phyloP scores from a whole-genome alignment of 208 protist species.

The Trichomonas vaginalis region DNA sequence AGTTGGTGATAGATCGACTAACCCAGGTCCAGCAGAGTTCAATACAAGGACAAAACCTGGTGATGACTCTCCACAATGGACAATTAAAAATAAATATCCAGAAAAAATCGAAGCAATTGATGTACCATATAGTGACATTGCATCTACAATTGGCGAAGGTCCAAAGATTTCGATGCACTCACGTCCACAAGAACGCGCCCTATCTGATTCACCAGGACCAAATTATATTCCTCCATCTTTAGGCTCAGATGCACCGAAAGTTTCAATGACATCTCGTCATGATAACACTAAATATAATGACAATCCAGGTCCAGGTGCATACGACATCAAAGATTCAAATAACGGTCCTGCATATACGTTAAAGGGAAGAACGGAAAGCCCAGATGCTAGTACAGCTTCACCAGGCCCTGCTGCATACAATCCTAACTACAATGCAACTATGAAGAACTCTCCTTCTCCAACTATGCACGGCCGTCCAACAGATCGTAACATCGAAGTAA shows the following conservation, averaged over 20 bases:
- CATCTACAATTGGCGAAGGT: not conserved
- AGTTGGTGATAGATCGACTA: not conserved
- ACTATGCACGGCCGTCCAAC: not conserved
- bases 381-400: not conserved
- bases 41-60: not conserved
- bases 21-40: not conserved
- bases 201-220: not conserved
- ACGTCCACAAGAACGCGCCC: not conserved
- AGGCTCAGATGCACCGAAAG: not conserved
- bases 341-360: not conserved
- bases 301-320: conserved; percentile 1
- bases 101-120: not conserved
- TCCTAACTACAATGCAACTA: not conserved
- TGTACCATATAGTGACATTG: not conserved
- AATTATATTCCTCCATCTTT: not conserved
- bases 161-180: not conserved
- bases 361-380: not conserved
- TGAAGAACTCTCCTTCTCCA: not conserved
- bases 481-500: not conserved
- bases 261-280: not conserved
- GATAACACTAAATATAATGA: not conserved
- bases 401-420: not conserved
- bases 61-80: not conserved
- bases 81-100: not conserved
- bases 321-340: not conserved